These are phyloP conservation scores for Cyclotella atomus DNA, from an alignment of 108 stramenopile genomes.

Conservation along the genomic window DNA sequence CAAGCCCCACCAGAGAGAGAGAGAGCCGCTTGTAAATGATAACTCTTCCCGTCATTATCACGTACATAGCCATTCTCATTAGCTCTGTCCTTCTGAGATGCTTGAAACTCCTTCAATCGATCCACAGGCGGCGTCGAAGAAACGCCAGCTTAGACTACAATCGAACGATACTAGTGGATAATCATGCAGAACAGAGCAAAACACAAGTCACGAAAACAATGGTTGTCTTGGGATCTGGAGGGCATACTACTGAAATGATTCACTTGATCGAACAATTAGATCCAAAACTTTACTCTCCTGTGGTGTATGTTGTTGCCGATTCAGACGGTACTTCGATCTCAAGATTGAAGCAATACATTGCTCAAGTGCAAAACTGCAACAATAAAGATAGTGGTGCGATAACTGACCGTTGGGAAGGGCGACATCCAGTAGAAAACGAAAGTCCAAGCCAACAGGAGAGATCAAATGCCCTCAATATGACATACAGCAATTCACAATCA, in stretches of 20 bases:
- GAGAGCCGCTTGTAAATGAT: no score
- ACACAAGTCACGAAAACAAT: slow-evolving; percentile 58
- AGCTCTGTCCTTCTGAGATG: not conserved
- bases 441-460: not conserved
- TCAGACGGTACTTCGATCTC: slow-evolving; percentile 70
- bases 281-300: slow-evolving; percentile 55
- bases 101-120: not conserved
- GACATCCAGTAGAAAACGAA: slow-evolving; percentile 19
- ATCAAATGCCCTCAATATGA: not conserved
- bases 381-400: not conserved
- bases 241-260: slow-evolving; percentile 92
- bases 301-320: slow-evolving; percentile 67
- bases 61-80: not conserved
- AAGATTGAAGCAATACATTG: slow-evolving; percentile 51
- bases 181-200: not conserved
- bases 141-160: not conserved
- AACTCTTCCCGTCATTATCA: not conserved
- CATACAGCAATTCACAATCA: slow-evolving; percentile 9
- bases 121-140: not conserved
- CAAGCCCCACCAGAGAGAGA: no score
- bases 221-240: slow-evolving; percentile 85
- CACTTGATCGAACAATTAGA: slow-evolving; percentile 62
- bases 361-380: not conserved
- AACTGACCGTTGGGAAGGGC: slow-evolving; percentile 20
- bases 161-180: not conserved